phyloP scores from a whole-genome alignment of 2,329 filamentous ascomycete genomes.

The Clarireedia paspali region DNA sequence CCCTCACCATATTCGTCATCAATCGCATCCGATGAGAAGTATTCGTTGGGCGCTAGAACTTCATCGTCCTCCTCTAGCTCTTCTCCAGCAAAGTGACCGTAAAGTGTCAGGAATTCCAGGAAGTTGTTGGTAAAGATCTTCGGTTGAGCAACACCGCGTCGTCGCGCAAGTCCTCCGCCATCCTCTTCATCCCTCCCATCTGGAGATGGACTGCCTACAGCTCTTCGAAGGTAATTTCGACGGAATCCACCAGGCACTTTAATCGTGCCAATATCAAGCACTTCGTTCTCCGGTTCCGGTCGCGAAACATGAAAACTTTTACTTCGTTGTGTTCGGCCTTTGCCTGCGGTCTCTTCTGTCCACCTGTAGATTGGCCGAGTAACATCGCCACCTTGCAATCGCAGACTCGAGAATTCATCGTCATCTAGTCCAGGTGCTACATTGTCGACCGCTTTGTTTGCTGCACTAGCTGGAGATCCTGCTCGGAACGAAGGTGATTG shows the following conservation, averaged over 20 bases:
- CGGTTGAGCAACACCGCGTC: conserved; percentile 33
- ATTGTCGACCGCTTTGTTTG: conserved; percentile 26
- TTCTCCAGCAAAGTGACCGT: conserved; percentile 96
- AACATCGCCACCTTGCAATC: conserved; percentile 88
- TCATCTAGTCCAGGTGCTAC: conserved; percentile 41
- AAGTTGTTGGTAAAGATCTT: conserved; percentile 85
- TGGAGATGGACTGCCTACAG: conserved; percentile 55
- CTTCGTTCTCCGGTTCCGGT: conserved; percentile 71
- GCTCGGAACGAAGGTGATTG: conserved; percentile 32
- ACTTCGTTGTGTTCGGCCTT: conserved; percentile 62
- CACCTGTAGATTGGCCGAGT: conserved; percentile 94
- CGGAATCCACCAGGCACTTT: conserved; percentile 91
- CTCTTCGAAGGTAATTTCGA: conserved; percentile 76
- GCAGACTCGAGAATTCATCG: conserved; percentile 88
- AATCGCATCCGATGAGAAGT: conserved; percentile 72
- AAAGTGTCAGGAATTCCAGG: conserved; percentile 88
- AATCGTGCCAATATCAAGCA: conserved; percentile 81
- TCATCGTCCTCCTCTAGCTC: conserved; percentile 96
- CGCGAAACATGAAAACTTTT: conserved; percentile 78
- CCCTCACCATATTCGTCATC: conserved; percentile 48
- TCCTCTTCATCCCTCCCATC: conserved; percentile 30
- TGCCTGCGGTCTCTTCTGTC: conserved; percentile 75
- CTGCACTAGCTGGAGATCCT: conserved; percentile 27
- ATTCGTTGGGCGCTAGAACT: conserved; percentile 76
- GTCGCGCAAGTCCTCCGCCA: conserved; percentile 29